A percentile compares a stretch with the other conserved stretches of the same genome.
phyloP scores from a whole-genome alignment of 163 green algal species.

The Scenedesmus sp. region DNA sequence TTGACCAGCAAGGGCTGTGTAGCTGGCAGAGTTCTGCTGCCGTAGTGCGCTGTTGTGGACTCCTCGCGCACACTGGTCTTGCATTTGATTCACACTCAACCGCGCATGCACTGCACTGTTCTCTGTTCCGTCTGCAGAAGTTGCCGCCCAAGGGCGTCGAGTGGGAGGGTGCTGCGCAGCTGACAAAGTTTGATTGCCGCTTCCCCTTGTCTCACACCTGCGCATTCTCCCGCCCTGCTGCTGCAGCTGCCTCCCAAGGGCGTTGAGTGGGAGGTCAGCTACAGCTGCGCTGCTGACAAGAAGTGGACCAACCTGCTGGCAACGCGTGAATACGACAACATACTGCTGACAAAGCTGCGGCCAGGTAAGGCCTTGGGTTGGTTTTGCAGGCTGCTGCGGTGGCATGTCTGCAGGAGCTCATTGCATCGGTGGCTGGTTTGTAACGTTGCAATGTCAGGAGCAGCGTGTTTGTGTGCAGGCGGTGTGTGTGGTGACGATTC shows the following conservation, averaged over 20 bases:
- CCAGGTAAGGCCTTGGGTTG: neutral
- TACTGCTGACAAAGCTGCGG: slow-evolving; percentile 10
- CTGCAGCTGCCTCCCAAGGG: slow-evolving; percentile 50
- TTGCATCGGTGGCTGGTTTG: neutral
- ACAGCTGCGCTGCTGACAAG: slow-evolving; percentile 4
- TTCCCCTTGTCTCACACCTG: no score
- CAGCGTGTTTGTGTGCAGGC: neutral
- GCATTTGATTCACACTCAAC: no score
- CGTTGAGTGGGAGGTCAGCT: slow-evolving; percentile 54
- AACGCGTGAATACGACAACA: slow-evolving; percentile 32
- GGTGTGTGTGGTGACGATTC: neutral
- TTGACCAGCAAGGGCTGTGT: no score
- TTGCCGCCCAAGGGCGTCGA: slow-evolving; percentile 44
- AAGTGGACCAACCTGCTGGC: slow-evolving; percentile 35
- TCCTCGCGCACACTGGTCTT: no score
- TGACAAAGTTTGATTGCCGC: neutral
- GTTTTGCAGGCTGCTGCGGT: no score
- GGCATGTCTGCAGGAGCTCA: no score
- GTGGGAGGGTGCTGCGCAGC: slow-evolving; percentile 13
- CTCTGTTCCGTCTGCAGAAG: slow-evolving; percentile 22
- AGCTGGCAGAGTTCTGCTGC: no score
- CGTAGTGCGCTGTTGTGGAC: no score
- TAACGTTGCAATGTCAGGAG: neutral
- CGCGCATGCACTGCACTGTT: neutral
- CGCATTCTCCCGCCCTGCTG: neutral